Evolutionary conservation across 305 asterid species (phyloP), one percentile per base, ranked within the genome.

Genomic region (Fraxinus angustifolia): DNA sequence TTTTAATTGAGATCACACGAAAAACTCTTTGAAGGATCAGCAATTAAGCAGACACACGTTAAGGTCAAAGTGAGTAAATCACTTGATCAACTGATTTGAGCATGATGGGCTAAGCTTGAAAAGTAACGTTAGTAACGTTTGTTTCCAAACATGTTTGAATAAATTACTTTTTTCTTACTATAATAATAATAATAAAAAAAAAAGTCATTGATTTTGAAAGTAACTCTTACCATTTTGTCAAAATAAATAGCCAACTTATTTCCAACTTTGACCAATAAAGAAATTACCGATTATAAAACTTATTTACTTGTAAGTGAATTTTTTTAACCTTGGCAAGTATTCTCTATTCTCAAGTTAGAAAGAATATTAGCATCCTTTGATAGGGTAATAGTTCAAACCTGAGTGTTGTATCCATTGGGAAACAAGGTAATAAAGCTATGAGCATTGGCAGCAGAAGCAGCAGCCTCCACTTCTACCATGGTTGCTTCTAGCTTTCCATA

Each of bases 401-500:
- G 98, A 80, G 99, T 96, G 83, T 86, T 84, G 93, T 93, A 96
- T 68, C 98, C 98, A 65, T 92, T 91, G 10, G 99, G 98, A 81
- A 96, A 97, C 92, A 90, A 84, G 67, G 98, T 88, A 86, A 96
- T 86, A 82, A 94, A 96, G 90, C 92, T 84, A 85, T 94, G 97
- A 78, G 98, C 99, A 90, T 93, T 94, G 72, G 99, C 97, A 68
- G 99, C 99, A 56, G 94, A 86, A 45, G 99, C 88, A 71, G 99
- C 97, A 53, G 96, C 96, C 86, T 96, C 99, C 26, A 96, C 96
- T 86, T 94, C 98, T 0, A 87, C 93, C 96, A 89, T 93, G 85
- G 94, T 91, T 50, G 99, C 99, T 65, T 92, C 97, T 11, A 97
- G 91, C 86, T 94, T 96, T 77, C 99, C 99, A 17, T 96, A 94